A percentile compares a stretch with the other conserved stretches of the same genome.
phyloP scores from a whole-genome alignment of 1,139 yeast species.

The Blastobotrys serpentis region DNA sequence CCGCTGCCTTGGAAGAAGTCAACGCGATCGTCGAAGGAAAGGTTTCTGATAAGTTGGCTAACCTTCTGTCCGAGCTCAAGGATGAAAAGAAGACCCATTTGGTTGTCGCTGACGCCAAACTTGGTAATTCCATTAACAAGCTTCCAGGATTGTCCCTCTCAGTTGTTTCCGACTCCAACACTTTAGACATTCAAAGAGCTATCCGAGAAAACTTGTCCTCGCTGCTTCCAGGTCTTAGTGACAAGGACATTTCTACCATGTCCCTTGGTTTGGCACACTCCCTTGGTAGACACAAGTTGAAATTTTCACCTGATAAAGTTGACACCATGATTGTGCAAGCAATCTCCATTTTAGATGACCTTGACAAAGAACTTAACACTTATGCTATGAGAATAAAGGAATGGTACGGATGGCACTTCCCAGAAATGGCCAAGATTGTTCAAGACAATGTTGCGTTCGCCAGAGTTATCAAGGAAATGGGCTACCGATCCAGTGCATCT shows the following conservation, averaged over 20 bases:
- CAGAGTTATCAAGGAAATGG: constrained; percentile 74
- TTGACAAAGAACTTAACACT: constrained; percentile 96
- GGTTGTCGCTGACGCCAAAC: constrained; percentile 90
- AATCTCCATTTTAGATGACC: constrained; percentile 91
- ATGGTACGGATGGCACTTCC: constrained; percentile 99
- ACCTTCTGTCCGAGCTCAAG: constrained; percentile 74
- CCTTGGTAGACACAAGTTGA: constrained; percentile 96
- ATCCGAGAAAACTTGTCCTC: constrained; percentile 92
- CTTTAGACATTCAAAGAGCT: constrained; percentile 92
- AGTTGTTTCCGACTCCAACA: constrained; percentile 91
- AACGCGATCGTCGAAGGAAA: constrained; percentile 90
- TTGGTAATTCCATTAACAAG: constrained; percentile 95
- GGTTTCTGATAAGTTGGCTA: constrained; percentile 80
- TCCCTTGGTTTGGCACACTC: constrained; percentile 99
- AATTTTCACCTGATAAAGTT: constrained; percentile 96
- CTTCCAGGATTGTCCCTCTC: constrained; percentile 78
- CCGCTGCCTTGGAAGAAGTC: constrained; percentile 94
- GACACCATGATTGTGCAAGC: constrained; percentile 99
- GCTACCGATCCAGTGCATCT: constrained; percentile 81
- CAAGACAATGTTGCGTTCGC: constrained; percentile 91
- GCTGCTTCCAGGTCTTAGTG: constrained; percentile 88
- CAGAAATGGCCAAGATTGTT: constrained; percentile 94
- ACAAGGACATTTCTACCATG: constrained; percentile 85
- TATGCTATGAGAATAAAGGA: constrained; percentile 97
- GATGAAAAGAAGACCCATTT: constrained; percentile 86